Evolutionary conservation across 140 eudicot genomes (phyloP).

Genomic region (Ambrosia hybrid): DNA sequence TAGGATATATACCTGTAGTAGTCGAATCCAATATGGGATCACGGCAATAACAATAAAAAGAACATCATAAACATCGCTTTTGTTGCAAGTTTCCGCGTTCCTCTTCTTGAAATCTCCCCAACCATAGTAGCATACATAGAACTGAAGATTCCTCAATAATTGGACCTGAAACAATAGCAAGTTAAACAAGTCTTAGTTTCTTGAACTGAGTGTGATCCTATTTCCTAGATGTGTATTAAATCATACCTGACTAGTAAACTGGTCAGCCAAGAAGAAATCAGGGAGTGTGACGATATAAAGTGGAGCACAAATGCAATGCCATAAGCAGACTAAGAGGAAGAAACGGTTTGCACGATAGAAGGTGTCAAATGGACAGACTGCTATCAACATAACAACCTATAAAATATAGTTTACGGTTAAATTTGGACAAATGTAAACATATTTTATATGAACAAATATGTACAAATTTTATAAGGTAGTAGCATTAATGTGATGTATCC

Average conservation of each 20-base stretch:
- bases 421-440: too few relatives aligned
- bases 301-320: conserved; percentile 62
- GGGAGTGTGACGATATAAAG: conserved; percentile 50
- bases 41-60: conserved; percentile 19
- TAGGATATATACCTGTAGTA: conserved; percentile 21
- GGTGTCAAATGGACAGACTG: too few relatives aligned
- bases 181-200: too few relatives aligned
- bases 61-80: too few relatives aligned
- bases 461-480: too few relatives aligned
- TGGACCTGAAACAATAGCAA: conserved; percentile 41
- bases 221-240: neutral
- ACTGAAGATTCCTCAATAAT: conserved; percentile 49
- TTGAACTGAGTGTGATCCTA: too few relatives aligned
- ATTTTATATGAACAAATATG: too few relatives aligned
- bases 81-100: too few relatives aligned
- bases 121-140: conserved; percentile 61
- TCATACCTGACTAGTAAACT: conserved; percentile 67
- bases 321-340: conserved; percentile 44
- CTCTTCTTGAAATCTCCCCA: conserved; percentile 55
- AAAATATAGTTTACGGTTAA: too few relatives aligned
- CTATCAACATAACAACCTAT: too few relatives aligned
- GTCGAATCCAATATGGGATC: conserved; percentile 33
- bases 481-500: too few relatives aligned
- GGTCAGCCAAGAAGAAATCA: conserved; percentile 54
- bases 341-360: conserved; percentile 60